phyloP scores from a whole-genome alignment of 75 land plant species.

The Pinus taeda region DNA sequence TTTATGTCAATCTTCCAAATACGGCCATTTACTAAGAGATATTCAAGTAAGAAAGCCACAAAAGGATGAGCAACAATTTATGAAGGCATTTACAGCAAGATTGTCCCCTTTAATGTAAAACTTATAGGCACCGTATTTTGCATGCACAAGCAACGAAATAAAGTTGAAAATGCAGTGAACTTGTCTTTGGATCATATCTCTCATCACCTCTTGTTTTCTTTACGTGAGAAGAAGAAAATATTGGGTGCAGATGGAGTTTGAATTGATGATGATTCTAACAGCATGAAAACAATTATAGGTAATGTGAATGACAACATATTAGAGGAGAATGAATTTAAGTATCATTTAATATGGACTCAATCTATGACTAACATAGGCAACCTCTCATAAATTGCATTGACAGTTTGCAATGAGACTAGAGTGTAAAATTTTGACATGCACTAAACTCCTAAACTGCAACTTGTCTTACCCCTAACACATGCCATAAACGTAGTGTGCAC shows the following conservation, averaged over 20 bases:
- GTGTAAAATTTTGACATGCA: no score
- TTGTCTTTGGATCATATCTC: slow-evolving; percentile 19
- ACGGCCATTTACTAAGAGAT: slow-evolving; percentile 17
- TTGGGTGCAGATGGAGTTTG: not conserved
- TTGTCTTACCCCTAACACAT: no score
- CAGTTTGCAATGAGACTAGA: no score
- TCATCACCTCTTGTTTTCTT: slow-evolving; percentile 38
- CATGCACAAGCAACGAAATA: slow-evolving; percentile 24
- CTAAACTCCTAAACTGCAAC: no score
- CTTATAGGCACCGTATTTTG: slow-evolving; percentile 6
- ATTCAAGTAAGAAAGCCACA: slow-evolving; percentile 4
- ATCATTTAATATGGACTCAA: not conserved
- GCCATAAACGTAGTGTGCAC: no score
- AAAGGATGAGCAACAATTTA: not conserved
- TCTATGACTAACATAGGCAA: no score
- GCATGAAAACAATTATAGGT: slow-evolving; percentile 2
- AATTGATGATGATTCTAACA: slow-evolving; percentile 3
- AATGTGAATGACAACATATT: not conserved
- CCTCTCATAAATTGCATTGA: no score
- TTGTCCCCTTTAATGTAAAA: not conserved
- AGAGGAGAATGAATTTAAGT: not conserved
- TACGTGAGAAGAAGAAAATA: slow-evolving; percentile 22
- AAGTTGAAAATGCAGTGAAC: slow-evolving; percentile 29
- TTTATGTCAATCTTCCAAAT: slow-evolving; percentile 14
- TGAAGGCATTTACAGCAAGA: slow-evolving; percentile 1